Conservation (phyloP, 2,329 filamentous ascomycete species). For the Cordyceps javanica region DNA sequence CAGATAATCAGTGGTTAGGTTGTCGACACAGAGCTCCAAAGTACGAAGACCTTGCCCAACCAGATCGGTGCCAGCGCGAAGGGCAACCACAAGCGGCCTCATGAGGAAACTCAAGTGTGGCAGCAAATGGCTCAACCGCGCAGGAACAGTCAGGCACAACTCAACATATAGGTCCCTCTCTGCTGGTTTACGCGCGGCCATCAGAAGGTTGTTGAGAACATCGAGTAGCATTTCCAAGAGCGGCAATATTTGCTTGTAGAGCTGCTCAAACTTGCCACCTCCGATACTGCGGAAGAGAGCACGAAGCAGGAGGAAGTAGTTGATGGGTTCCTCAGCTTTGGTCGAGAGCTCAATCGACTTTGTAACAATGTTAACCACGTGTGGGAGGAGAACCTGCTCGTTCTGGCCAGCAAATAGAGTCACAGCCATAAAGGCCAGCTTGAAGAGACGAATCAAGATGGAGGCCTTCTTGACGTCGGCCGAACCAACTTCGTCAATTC, state of each 20-base stretch:
- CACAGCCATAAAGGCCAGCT: conserved; percentile 98
- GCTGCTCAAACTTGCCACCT: conserved; percentile 91
- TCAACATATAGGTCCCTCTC: conserved; percentile 97
- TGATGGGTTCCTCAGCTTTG: conserved; percentile 94
- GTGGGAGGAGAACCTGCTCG: conserved; percentile 88
- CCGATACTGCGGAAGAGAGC: conserved; percentile 95
- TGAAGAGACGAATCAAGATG: conserved; percentile 89
- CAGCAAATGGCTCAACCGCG: conserved; percentile 85
- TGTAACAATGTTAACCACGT: conserved; percentile 95
- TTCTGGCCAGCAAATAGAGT: conserved; percentile 93
- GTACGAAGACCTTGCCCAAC: conserved; percentile 92
- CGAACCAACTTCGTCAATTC: conserved; percentile 90
- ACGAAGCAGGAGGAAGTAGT: conserved; percentile 90
- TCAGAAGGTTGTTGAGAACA: conserved; percentile 88
- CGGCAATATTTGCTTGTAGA: conserved; percentile 97
- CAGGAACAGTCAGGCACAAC: conserved; percentile 90
- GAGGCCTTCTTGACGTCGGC: conserved; percentile 88
- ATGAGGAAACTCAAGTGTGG: conserved; percentile 96
- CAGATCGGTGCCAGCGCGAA: conserved; percentile 85
- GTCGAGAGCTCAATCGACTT: conserved; percentile 96
- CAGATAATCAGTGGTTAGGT: conserved; percentile 93
- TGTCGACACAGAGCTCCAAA: conserved; percentile 94
- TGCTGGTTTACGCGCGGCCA: conserved; percentile 81
- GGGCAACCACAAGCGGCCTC: conserved; percentile 91
- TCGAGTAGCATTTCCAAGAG: conserved; percentile 96